Evolutionary conservation across 2,329 filamentous ascomycete genomes (phyloP).

Genomic region (Fusarium penzigii): DNA sequence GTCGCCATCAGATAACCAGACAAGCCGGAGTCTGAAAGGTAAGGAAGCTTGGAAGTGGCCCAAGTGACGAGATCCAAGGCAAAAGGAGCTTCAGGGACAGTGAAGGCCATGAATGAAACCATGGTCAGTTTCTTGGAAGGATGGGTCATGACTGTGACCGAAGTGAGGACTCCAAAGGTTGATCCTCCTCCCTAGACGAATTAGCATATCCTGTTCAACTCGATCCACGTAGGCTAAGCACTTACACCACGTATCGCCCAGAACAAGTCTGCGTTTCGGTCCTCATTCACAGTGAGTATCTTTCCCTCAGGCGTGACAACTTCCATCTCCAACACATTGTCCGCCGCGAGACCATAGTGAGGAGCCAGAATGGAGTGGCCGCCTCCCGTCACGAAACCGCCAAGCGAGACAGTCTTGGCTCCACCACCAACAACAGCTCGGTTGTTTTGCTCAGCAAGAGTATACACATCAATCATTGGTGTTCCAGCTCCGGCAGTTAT

Average conservation of each 20-base stretch:
- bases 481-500: constrained; percentile 55
- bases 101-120: constrained; percentile 23
- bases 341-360: constrained; percentile 58
- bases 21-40: constrained; percentile 50
- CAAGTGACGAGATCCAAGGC: constrained; percentile 49
- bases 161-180: constrained; percentile 62
- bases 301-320: constrained; percentile 54
- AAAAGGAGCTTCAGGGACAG: constrained; percentile 29
- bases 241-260: constrained; percentile 61
- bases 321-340: constrained; percentile 59
- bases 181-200: constrained; percentile 51
- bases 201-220: not conserved
- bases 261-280: constrained; percentile 57
- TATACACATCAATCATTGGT: constrained; percentile 50
- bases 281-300: constrained; percentile 50
- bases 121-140: constrained; percentile 37
- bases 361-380: constrained; percentile 58
- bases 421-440: constrained; percentile 55
- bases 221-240: constrained; percentile 1
- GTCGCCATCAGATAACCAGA: constrained; percentile 49
- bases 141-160: constrained; percentile 54
- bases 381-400: constrained; percentile 61
- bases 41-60: constrained; percentile 46
- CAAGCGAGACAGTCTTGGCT: constrained; percentile 55
- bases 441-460: constrained; percentile 42